Conservation (phyloP, 352 stramenopile species). For the Phytopythium helicoides region DNA sequence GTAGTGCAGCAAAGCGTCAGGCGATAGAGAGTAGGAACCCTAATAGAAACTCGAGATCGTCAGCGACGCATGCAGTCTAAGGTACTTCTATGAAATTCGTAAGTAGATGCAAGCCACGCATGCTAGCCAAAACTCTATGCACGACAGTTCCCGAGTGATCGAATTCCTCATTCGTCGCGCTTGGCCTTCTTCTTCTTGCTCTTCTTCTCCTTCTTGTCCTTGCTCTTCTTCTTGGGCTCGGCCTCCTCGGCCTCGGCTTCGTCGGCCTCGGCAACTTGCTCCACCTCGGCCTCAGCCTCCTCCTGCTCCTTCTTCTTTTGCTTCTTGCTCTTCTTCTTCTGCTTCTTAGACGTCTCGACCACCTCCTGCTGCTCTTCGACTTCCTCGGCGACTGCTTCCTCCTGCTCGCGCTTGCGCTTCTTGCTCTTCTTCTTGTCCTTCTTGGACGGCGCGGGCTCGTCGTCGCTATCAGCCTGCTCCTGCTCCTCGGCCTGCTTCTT, state of each 20-base stretch:
- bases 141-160: not conserved
- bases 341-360: not conserved
- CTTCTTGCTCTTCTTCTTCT: conserved; percentile 26
- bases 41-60: not conserved
- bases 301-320: conserved; percentile 44
- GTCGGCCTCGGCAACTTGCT: conserved; percentile 3
- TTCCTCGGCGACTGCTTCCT: conserved; percentile 10
- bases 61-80: no score
- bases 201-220: conserved; percentile 38
- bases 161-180: conserved; percentile 15
- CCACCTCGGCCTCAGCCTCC: conserved; percentile 23
- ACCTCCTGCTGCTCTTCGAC: conserved; percentile 3
- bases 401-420: conserved; percentile 17
- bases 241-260: conserved; percentile 6
- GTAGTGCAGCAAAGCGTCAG: not conserved
- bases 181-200: conserved; percentile 59
- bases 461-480: not conserved
- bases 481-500: conserved; percentile 14
- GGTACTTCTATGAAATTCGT: conserved; percentile 1
- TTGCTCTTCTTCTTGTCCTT: conserved; percentile 44
- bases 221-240: conserved; percentile 17
- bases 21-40: no score
- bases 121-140: not conserved
- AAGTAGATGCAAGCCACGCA: conserved; percentile 1
- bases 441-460: conserved; percentile 20